Evolutionary conservation across 257 asterid genomes (phyloP).

Genomic region (Catharanthus roseus): DNA sequence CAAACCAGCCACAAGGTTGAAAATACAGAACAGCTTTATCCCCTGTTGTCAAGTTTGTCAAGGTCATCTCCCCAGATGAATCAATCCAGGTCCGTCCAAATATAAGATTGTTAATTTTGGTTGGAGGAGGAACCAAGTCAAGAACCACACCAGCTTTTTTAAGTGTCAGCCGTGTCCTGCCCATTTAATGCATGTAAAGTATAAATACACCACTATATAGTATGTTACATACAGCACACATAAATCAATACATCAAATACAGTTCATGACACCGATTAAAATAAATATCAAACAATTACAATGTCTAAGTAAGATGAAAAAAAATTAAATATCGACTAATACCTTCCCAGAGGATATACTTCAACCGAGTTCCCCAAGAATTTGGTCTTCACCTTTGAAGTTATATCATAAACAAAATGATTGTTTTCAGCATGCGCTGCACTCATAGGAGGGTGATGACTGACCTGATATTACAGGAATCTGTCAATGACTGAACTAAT

Average conservation of each 20-base stretch:
- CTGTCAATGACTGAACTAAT: background rate
- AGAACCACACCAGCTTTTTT: slow-evolving; percentile 68
- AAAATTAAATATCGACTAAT: slow-evolving; percentile 15
- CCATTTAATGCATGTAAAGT: slow-evolving; percentile 2
- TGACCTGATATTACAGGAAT: slow-evolving; percentile 23
- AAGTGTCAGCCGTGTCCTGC: slow-evolving; percentile 76
- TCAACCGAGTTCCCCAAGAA: slow-evolving; percentile 82
- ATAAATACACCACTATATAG: background rate
- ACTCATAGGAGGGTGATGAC: slow-evolving; percentile 95
- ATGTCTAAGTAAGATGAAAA: background rate
- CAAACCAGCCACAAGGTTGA: slow-evolving; percentile 98
- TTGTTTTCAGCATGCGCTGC: slow-evolving; percentile 93
- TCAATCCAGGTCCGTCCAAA: slow-evolving; percentile 96
- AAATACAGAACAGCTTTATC: slow-evolving; percentile 88
- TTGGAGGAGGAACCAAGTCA: slow-evolving; percentile 90
- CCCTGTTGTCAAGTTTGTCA: slow-evolving; percentile 85
- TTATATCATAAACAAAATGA: slow-evolving; percentile 72
- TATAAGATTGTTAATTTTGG: slow-evolving; percentile 77
- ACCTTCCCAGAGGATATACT: slow-evolving; percentile 96
- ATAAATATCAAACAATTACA: background rate
- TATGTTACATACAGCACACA: background rate
- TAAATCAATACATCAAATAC: background rate
- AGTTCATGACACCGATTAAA: background rate
- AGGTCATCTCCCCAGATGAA: slow-evolving; percentile 76
- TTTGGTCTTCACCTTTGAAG: slow-evolving; percentile 80